A percentile compares a stretch with the other conserved stretches of the same genome.
Evolutionary conservation across 2,329 filamentous ascomycete genomes (phyloP).

Genomic region (Talaromyces islandicus): DNA sequence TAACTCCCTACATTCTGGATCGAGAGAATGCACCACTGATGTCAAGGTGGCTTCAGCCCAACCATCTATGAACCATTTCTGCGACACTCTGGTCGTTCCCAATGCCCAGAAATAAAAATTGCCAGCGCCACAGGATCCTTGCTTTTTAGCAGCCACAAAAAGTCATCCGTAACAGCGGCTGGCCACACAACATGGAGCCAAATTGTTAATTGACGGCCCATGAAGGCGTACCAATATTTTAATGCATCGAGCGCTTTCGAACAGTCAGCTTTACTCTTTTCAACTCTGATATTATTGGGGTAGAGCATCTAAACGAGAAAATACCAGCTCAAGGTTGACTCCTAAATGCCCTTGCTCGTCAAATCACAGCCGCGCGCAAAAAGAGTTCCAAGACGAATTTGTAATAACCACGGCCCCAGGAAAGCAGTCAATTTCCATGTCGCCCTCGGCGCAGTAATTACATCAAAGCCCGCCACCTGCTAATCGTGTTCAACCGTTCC

Average conservation of each 20-base stretch:
- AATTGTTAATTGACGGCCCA: neutral
- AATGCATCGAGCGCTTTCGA: neutral
- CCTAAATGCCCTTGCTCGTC: neutral
- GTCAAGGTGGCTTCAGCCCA: neutral
- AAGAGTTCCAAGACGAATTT: neutral
- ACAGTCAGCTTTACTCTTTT: neutral
- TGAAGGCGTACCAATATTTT: neutral
- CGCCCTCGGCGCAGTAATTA: neutral
- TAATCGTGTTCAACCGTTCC: neutral
- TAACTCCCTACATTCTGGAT: neutral
- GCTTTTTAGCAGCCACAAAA: neutral
- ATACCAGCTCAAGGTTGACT: neutral
- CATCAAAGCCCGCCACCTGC: neutral
- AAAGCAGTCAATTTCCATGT: neutral
- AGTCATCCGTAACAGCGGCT: neutral
- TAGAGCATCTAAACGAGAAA: neutral
- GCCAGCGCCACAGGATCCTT: neutral
- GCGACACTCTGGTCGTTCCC: neutral
- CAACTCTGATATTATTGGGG: neutral
- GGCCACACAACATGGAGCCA: neutral
- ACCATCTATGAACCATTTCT: neutral
- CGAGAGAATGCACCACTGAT: neutral
- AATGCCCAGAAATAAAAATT: neutral
- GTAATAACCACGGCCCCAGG: neutral
- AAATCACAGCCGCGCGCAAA: neutral